A percentile compares a stretch with the other conserved stretches of the same genome.
These are phyloP conservation scores for Boletus speciosus DNA, from an alignment of 768 basidiomycete genomes.

Conservation along the genomic window DNA sequence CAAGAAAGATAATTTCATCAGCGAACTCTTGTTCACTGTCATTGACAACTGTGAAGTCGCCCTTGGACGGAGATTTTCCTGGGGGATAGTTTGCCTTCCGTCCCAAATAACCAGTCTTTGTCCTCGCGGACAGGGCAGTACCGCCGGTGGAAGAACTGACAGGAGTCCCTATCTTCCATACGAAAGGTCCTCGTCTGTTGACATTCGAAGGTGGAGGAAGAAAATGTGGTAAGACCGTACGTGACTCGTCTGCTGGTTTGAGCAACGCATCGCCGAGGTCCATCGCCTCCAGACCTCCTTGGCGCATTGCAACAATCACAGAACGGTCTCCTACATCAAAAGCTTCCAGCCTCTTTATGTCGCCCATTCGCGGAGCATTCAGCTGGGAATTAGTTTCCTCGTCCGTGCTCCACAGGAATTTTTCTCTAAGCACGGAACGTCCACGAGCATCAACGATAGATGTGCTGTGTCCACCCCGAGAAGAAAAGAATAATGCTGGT, in stretches of 20 bases:
- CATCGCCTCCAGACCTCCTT: constrained; percentile 80
- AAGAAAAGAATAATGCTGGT: constrained; percentile 82
- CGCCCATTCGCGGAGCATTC: constrained; percentile 58
- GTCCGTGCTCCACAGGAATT: constrained; percentile 76
- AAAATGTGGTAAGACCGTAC: constrained; percentile 69
- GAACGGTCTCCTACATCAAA: constrained; percentile 75
- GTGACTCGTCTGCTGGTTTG: constrained; percentile 76
- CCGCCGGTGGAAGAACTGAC: constrained; percentile 42
- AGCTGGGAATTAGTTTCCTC: constrained; percentile 42
- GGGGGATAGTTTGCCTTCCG: constrained; percentile 50
- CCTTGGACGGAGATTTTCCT: constrained; percentile 46
- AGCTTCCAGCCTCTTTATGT: constrained; percentile 79
- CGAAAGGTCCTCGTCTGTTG: constrained; percentile 69
- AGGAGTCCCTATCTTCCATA: constrained; percentile 81
- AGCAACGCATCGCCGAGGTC: constrained; percentile 78
- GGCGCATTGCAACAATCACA: constrained; percentile 80
- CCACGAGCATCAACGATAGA: constrained; percentile 85
- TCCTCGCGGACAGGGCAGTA: constrained; percentile 40
- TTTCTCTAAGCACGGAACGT: constrained; percentile 76
- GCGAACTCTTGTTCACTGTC: constrained; percentile 52
- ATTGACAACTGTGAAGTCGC: constrained; percentile 45
- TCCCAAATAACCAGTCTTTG: constrained; percentile 39
- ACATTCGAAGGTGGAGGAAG: constrained; percentile 54
- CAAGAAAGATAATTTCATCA: constrained; percentile 79
- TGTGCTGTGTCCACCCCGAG: constrained; percentile 87